A percentile compares a stretch with the other conserved stretches of the same genome.
Evolutionary conservation across 345 rosid species (phyloP).

Genomic region (Reutealis trisperma): DNA sequence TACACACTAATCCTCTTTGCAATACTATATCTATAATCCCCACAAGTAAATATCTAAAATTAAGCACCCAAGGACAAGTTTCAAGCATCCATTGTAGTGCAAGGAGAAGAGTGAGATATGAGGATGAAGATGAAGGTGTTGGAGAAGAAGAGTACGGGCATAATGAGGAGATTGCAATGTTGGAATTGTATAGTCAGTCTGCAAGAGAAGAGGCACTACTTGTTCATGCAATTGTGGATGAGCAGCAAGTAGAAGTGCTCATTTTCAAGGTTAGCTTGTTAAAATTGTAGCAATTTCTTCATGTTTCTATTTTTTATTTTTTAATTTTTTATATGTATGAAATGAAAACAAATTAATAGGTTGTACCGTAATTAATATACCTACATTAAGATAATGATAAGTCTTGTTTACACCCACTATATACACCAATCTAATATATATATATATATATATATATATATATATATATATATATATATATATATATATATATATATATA

Average conservation of each 20-base stretch:
- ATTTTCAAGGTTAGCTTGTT: conserved; percentile 57
- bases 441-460: too few relatives aligned
- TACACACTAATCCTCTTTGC: not conserved
- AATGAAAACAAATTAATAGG: too few relatives aligned
- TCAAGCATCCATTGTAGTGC: conserved; percentile 27
- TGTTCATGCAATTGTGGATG: conserved; percentile 68
- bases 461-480: too few relatives aligned
- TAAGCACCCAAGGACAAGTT: not conserved
- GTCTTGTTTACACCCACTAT: too few relatives aligned
- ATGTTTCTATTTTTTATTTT: not conserved
- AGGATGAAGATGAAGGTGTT: conserved; percentile 15
- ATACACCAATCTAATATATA: too few relatives aligned
- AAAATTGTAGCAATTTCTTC: not conserved
- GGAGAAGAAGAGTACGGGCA: conserved; percentile 42
- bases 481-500: too few relatives aligned
- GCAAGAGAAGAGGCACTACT: conserved; percentile 71
- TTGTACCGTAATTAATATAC: too few relatives aligned
- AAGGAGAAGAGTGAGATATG: conserved; percentile 56
- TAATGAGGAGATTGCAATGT: conserved; percentile 60
- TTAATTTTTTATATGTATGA: too few relatives aligned
- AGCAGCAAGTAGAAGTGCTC: conserved; percentile 56
- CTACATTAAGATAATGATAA: too few relatives aligned
- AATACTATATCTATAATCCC: not conserved
- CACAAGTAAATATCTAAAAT: conserved; percentile 2
- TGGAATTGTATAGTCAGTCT: conserved; percentile 63